Base-by-base conservation (phyloP, 768 basidiomycete species). In the Suillus spraguei region DNA sequence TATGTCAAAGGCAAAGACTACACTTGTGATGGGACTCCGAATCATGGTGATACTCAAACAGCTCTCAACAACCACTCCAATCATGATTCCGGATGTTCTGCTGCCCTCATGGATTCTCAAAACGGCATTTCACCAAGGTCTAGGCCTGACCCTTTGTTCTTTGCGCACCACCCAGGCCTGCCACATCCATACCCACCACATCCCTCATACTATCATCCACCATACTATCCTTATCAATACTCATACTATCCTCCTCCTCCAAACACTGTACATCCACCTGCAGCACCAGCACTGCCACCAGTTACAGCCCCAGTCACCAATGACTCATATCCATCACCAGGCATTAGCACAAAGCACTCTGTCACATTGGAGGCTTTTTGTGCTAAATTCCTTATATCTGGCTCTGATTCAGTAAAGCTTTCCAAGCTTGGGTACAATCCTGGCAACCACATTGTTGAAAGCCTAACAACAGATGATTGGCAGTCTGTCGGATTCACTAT, bases 371-470 rank as follows among this genome's bases (percentile, higher is more conserved):
- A 46, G 17, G 35, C 22, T 2, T 63, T 63, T 10, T 63, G 56
- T 32, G 17, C 44, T 9, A 32, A 16, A 50, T 63, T 46, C 14
- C 1, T 22, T 11, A 20, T 60, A 3, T 60, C 44, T 50, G 28
- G 16, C 11, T 14, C 24, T 4, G 32, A 60, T 35, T 35, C n/a
- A 8, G 60, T 36, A 32, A 60, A 60, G 32, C 60, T 60, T 52
- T 28, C 60, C 6, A 33, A 47, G 35, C 60, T 60, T 8, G 60
- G 32, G 44, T 60, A 60, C 7, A n/a, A n/a, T 14, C 60, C 46
- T 60, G 60, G 60, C n/a, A 60, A 50, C 39, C 46, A 17, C 0
- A 50, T 47, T 50, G 60, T 60, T 7, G 32, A 60, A 38, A 24
- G 22, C 10, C 60, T 60, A 22, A 32, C 60, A 47, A 41, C 10